Evolutionary conservation across 2,329 filamentous ascomycete species (phyloP), one percentile per base, ranked within the genome.

Genomic region (Sordariomycetes sp.): DNA sequence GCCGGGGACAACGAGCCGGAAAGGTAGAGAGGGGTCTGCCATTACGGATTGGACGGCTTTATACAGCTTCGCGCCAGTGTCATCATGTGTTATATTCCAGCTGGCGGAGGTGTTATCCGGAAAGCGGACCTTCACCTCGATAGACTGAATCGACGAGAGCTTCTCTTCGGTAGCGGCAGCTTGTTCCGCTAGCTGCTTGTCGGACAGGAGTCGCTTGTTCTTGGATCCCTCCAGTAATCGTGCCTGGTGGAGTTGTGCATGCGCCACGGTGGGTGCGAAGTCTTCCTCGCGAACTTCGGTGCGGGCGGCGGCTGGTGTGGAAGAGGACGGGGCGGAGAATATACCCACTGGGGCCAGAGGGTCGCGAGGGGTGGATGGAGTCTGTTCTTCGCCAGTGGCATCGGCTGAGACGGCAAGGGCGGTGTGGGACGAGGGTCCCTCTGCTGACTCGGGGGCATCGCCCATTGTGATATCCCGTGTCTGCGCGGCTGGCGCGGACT

Each of bases 21-120:
- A 97, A 0, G 81, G 79, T 62, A 89, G 80, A 1, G 76, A 71
- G 7, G 78, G 75, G 59, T 82, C 71, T 1, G 83, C 80, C 70
- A 99, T 86, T 61, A 93, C 83, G 51, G 76, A 77, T 57, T 84
- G 78, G 20, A 96, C 89, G 62, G 88, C 90, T 16, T 77, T 75
- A 71, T 97, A 90, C 1, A 99, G 75, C 55, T 82, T 80, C 3
- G 79, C 77, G 1, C 86, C 88, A 0, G 88, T 90, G 57, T 92
- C 86, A 1, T 76, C 69, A 22, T 83, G 82, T 1, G 78, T 79
- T 63, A 95, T 84, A n/a, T 78, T 80, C 73, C 86, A 86, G 56
- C 90, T 83, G 35, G 91, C 83, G 57, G 86, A 85, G 59, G 85
- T 88, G 64, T 92, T 89, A 68, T 97, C 92, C 0, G 93, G 93